Evolutionary conservation across 768 basidiomycete genomes (phyloP).

Genomic region (Phylloporus scabripes): DNA sequence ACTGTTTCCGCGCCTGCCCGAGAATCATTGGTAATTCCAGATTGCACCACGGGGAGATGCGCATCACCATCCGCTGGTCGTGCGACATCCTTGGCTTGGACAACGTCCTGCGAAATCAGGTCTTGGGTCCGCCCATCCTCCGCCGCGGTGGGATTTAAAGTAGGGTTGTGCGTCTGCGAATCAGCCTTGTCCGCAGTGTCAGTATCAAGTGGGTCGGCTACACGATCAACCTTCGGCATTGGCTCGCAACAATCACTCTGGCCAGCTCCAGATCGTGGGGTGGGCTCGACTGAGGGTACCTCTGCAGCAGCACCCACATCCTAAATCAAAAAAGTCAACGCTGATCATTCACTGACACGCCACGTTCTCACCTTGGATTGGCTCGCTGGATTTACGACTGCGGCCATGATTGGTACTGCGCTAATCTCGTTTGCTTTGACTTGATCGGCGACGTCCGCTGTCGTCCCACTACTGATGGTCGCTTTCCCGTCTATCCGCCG

Average conservation of each 20-base stretch:
- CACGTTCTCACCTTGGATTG: conserved; percentile 13
- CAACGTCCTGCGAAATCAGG: background rate
- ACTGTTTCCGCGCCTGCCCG: conserved; percentile 3
- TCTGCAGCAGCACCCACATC: background rate
- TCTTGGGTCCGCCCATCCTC: background rate
- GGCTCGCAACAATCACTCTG: background rate
- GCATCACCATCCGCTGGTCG: background rate
- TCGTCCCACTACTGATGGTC: conserved; percentile 20
- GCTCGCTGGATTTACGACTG: background rate
- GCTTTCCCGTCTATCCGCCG: conserved; percentile 26
- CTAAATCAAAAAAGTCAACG: conserved; percentile 6
- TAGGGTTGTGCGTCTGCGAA: background rate
- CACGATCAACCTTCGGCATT: background rate
- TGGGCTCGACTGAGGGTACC: conserved; percentile 16
- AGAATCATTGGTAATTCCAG: conserved; percentile 1
- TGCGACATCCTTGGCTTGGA: background rate
- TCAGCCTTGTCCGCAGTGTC: conserved; percentile 2
- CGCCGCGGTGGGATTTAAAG: background rate
- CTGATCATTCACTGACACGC: background rate
- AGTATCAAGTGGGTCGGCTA: background rate
- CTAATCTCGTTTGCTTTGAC: conserved; percentile 3
- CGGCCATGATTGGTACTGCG: background rate
- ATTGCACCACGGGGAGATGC: conserved; percentile 2
- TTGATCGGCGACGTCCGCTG: conserved; percentile 15
- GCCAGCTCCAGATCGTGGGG: conserved; percentile 6